Percentiles rank a stretch among this genome's conserved stretches.
These are phyloP conservation scores for Rhododendron kiyosumense DNA, from an alignment of 148 eudicot genomes.

Conservation along the genomic window DNA sequence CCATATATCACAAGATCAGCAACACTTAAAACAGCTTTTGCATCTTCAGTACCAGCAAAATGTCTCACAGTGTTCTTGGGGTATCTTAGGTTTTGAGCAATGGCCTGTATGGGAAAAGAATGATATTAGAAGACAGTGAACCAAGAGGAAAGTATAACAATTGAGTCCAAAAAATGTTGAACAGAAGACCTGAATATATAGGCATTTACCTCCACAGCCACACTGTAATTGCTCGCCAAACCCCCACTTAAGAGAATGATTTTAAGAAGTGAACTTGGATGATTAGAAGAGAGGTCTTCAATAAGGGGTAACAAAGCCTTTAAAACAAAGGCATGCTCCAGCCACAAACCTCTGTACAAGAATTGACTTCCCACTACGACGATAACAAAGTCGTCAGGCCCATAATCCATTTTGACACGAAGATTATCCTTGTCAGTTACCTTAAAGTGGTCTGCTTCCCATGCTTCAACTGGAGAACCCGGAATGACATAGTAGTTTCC, in stretches of 20 bases:
- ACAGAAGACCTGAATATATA: neutral
- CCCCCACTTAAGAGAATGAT: conserved; percentile 58
- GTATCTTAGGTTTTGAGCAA: conserved; percentile 58
- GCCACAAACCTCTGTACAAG: conserved; percentile 77
- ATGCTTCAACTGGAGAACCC: conserved; percentile 73
- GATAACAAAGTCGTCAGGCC: conserved; percentile 52
- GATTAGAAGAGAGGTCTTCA: conserved; percentile 34
- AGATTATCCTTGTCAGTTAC: conserved; percentile 24
- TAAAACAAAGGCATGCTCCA: conserved; percentile 84
- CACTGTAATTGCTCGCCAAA: conserved; percentile 58
- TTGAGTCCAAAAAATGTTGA: neutral
- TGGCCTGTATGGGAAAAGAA: conserved; percentile 34
- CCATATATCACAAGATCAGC: conserved; percentile 77
- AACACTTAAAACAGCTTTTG: conserved; percentile 38
- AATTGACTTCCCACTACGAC: conserved; percentile 77
- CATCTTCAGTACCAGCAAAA: conserved; percentile 41
- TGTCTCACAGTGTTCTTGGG: conserved; percentile 65
- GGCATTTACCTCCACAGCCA: conserved; percentile 63
- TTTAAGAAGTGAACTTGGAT: conserved; percentile 51
- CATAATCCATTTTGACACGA: conserved; percentile 31
- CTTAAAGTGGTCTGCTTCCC: conserved; percentile 41
- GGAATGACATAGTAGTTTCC: conserved; percentile 92
- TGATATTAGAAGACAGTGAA: neutral
- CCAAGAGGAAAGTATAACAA: neutral
- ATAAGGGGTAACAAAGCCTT: conserved; percentile 72